Evolutionary conservation across 768 basidiomycete genomes (phyloP), one percentile per base, ranked within the genome.

Genomic region (Suillus weaverae): DNA sequence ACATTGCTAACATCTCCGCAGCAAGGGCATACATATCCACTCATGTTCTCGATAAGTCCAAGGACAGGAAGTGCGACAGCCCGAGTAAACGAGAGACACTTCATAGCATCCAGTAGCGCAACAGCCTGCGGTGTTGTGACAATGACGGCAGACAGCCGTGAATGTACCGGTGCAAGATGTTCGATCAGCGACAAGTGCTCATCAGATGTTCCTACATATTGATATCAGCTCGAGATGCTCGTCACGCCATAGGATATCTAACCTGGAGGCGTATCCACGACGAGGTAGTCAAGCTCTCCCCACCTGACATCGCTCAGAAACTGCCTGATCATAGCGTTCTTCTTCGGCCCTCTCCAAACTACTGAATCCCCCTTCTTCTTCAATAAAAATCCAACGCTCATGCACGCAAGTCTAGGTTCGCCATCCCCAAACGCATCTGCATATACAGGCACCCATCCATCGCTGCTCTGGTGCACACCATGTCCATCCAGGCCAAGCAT

Each of bases 121-220:
- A 99, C 94, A 20, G 95, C 95, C 79, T 99, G 97, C 14, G 97
- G 97, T 3, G 97, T 99, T 38, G 97, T 97, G 69, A 99, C 97
- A 66, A 99, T 86, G 64, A 99, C 83, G 36, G 94, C 89, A 53
- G 90, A 89, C 66, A 99, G 75, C 48, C 89, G 85, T 66, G 86
- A 81, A 71, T 90, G 91, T 20, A 93, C 82, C 0, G 95, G 94
- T 32, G 92, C 88, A 73, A 99, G 85, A 73, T 99, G 95, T 71
- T 98, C 96, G 67, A 99, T 81, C 56, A 99, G 82, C 41, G 97
- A 97, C 51, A 99, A 84, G 80, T 99, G 97, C 75, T 99, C 97
- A 79, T 99, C 97, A 26, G 97, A 99, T 46, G 97, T 99, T 39
- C 97, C 97, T 99, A 70, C 20, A 68, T 48, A 61, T 67, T 69